Conservation (phyloP, 2,329 filamentous ascomycete species). For the Paracorniculantispora psalliotae region DNA sequence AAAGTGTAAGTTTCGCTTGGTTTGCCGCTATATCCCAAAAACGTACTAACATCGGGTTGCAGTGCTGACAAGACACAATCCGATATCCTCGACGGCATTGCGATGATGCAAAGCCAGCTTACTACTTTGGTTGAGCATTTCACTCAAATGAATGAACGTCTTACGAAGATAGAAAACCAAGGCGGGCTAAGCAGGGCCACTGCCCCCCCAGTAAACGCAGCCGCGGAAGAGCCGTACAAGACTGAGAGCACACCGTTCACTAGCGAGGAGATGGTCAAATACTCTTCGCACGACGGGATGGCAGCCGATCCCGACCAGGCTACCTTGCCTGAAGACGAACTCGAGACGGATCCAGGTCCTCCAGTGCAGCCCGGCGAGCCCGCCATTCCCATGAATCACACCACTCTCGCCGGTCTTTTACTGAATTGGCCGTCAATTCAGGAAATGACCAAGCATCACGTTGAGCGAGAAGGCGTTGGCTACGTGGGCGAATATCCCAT, state of each 20-base stretch:
- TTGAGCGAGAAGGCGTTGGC: constrained; percentile 46
- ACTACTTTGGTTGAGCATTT: constrained; percentile 33
- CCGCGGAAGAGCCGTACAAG: constrained; percentile 17
- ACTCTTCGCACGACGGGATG: neutral
- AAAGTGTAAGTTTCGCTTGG: constrained; percentile 64
- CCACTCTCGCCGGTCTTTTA: constrained; percentile 80
- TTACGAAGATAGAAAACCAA: constrained; percentile 31
- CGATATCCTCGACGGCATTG: constrained; percentile 55
- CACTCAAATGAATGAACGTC: constrained; percentile 32
- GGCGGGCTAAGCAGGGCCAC: constrained; percentile 4
- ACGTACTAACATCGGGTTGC: constrained; percentile 15
- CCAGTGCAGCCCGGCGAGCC: constrained; percentile 55
- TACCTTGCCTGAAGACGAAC: constrained; percentile 37
- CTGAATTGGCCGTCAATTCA: constrained; percentile 67
- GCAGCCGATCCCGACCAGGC: constrained; percentile 10
- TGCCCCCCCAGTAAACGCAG: neutral
- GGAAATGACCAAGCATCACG: constrained; percentile 51
- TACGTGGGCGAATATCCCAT: constrained; percentile 70
- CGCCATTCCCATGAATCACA: constrained; percentile 78
- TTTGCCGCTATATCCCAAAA: too few species aligned
- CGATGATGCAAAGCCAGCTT: constrained; percentile 35
- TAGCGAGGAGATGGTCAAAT: constrained; percentile 21
- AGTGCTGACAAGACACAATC: constrained; percentile 57
- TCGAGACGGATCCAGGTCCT: constrained; percentile 47
- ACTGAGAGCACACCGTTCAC: constrained; percentile 23